A percentile compares a stretch with the other conserved stretches of the same genome.
Evolutionary conservation across 768 basidiomycete genomes (phyloP).

Genomic region (Mycena pura): DNA sequence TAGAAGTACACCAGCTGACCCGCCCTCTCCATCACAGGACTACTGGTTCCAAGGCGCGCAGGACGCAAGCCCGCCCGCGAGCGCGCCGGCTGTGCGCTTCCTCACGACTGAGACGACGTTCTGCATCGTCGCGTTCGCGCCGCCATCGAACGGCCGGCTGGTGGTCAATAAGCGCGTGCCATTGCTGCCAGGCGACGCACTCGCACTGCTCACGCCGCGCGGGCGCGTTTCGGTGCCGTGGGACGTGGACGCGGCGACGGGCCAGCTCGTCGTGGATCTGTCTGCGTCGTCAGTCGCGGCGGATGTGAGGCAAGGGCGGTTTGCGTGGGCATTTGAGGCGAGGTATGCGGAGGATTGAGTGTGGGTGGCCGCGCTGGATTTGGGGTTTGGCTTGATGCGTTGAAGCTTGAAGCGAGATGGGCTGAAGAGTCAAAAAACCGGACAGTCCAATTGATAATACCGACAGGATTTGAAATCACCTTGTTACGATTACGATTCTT

Average conservation of each 20-base stretch:
- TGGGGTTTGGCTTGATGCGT: no score
- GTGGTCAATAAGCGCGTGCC: constrained; percentile 49
- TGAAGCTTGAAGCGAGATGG: no score
- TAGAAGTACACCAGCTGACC: neutral
- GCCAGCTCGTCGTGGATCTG: constrained; percentile 1
- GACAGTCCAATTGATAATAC: no score
- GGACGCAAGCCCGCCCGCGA: constrained; percentile 35
- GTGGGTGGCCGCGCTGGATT: no score
- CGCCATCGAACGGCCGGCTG: constrained; percentile 41
- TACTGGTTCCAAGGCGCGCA: constrained; percentile 58
- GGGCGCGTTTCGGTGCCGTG: neutral
- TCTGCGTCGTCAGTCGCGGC: no score
- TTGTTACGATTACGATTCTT: no score
- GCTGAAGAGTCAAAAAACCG: no score
- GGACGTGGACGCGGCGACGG: neutral
- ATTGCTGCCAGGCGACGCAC: constrained; percentile 47
- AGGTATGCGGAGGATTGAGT: no score
- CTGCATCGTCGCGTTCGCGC: constrained; percentile 53
- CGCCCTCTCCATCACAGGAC: constrained; percentile 38
- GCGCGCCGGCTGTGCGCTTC: constrained; percentile 47
- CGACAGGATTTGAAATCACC: no score
- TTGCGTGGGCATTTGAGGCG: constrained; percentile 15
- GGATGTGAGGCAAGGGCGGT: neutral
- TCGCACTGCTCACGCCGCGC: constrained; percentile 46
- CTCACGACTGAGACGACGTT: constrained; percentile 57